Percentiles rank a stretch among this genome's conserved stretches.
Evolutionary conservation across 805 yeast genomes (phyloP).

Genomic region (Candida caryicola): DNA sequence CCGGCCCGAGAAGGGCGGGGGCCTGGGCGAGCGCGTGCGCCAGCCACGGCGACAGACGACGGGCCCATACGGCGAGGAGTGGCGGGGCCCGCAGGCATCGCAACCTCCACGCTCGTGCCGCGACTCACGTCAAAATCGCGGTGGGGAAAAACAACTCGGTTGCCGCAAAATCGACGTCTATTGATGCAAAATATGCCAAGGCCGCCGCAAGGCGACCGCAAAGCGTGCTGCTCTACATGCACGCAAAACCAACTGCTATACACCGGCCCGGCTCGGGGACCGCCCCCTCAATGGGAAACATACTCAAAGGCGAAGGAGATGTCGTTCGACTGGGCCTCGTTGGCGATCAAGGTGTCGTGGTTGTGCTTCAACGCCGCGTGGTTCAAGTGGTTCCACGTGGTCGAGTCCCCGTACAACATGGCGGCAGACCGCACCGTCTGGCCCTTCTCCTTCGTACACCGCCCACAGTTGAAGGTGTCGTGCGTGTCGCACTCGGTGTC

Average conservation of each 20-base stretch:
- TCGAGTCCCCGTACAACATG: slow-evolving; percentile 96
- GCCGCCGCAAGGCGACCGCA: too few species aligned
- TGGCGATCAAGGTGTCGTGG: slow-evolving; percentile 73
- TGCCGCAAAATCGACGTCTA: too few species aligned
- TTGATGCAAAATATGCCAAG: too few species aligned
- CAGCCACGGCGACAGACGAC: too few species aligned
- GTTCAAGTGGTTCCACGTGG: slow-evolving; percentile 92
- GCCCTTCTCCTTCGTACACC: slow-evolving; percentile 53
- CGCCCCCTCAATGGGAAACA: slow-evolving; percentile 60
- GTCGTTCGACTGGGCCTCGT: slow-evolving; percentile 66
- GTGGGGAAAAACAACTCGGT: too few species aligned
- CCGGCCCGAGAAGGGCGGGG: too few species aligned
- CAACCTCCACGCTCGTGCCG: too few species aligned
- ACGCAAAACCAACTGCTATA: neutral
- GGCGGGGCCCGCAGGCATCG: too few species aligned
- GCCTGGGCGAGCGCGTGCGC: too few species aligned
- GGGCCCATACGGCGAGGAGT: too few species aligned
- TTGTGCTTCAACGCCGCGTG: slow-evolving; percentile 58
- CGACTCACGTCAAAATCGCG: too few species aligned
- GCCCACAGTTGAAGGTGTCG: slow-evolving; percentile 81
- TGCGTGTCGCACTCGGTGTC: slow-evolving; percentile 85
- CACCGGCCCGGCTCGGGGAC: neutral
- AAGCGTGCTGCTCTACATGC: too few species aligned
- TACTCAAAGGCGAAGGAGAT: slow-evolving; percentile 90
- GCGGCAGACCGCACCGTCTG: slow-evolving; percentile 71